Base-by-base conservation (phyloP, 2,329 filamentous ascomycete genomes). In the Diplodia corticola region DNA sequence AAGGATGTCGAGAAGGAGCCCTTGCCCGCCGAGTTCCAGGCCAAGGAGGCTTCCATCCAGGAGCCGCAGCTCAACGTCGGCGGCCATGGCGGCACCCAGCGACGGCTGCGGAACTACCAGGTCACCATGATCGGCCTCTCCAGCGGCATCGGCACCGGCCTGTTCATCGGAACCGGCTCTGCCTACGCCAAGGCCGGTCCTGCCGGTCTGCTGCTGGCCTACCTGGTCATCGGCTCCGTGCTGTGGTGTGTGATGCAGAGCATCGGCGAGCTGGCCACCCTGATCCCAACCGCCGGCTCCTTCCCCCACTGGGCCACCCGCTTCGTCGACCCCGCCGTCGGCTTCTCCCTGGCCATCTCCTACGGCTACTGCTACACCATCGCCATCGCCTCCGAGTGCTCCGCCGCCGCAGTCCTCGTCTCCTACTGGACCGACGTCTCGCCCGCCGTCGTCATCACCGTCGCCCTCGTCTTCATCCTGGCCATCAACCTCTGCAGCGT, bases 321-420 rank as follows among this genome's bases (percentile, higher is more conserved):
- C 20, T 97, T 98, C 73, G 79, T 98, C 20, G 93, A 97, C 74
- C 94, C 93, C 0, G 93, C 93, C 0, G 97, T 92, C 92, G 93
- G 93, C 0, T 96, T 96, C 74, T 91, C 92, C 53, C 96, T 97
- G 91, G 93, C 92, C 17, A 96, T 92, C 92, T 96, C 96, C 84
- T 91, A 97, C 76, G 91, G 91, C 3, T 77, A 97, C 70, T 91
- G 96, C 79, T 97, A 93, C 93, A 84, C 96, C 2, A 85, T 92
- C 40, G 88, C 93, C 0, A 79, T 97, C 37, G 93, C 93, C 0
- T 82, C 96, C 44, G 93, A 97, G 77, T 90, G 96, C 65, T 91
- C 96, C 68, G 91, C 92, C 2, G 93, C 92, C 1, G 90, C 92
- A 2, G 87, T 96, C 24, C 96, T 92, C 0, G 88, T 96, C 63